Conservation (phyloP, 805 yeast genomes). For the Metahyphopichia silvanorum region DNA sequence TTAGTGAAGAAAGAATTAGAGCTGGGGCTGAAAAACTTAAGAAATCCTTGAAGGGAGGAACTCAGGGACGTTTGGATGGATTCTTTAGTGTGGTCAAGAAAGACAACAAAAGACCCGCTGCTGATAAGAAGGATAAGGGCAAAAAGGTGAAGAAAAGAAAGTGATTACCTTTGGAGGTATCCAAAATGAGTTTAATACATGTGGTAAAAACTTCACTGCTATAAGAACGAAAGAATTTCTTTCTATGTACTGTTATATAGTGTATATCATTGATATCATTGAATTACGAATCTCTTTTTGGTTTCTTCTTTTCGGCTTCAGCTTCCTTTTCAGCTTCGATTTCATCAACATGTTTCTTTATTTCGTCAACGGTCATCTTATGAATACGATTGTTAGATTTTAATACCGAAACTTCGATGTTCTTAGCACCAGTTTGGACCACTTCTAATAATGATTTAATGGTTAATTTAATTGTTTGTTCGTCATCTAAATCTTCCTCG, state of each 20-base stretch:
- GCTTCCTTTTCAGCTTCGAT: constrained; percentile 86
- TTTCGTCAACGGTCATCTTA: constrained; percentile 63
- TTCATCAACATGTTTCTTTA: constrained; percentile 70
- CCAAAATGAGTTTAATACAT: too few species aligned
- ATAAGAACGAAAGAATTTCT: too few species aligned
- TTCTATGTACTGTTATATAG: too few species aligned
- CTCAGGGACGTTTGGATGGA: constrained; percentile 90
- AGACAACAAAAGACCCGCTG: constrained; percentile 34
- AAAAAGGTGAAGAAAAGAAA: constrained; percentile 23
- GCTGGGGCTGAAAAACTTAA: constrained; percentile 82
- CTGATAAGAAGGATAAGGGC: constrained; percentile 24
- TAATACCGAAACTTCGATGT: constrained; percentile 89
- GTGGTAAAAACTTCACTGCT: too few species aligned
- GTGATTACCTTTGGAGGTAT: too few species aligned
- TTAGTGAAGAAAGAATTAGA: constrained; percentile 87
- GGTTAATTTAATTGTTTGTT: constrained; percentile 74
- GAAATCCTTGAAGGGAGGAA: constrained; percentile 80
- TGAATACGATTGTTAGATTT: constrained; percentile 62
- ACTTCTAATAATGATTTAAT: constrained; percentile 89
- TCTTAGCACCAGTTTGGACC: constrained; percentile 96
- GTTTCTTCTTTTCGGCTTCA: constrained; percentile 72
- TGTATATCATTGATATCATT: too few species aligned
- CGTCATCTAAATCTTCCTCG: constrained; percentile 57
- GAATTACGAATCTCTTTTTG: constrained; percentile 19
- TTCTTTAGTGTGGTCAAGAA: constrained; percentile 72